These are phyloP conservation scores for Carex scoparia DNA, from an alignment of 176 grass and related monocot species.

Conservation along the genomic window DNA sequence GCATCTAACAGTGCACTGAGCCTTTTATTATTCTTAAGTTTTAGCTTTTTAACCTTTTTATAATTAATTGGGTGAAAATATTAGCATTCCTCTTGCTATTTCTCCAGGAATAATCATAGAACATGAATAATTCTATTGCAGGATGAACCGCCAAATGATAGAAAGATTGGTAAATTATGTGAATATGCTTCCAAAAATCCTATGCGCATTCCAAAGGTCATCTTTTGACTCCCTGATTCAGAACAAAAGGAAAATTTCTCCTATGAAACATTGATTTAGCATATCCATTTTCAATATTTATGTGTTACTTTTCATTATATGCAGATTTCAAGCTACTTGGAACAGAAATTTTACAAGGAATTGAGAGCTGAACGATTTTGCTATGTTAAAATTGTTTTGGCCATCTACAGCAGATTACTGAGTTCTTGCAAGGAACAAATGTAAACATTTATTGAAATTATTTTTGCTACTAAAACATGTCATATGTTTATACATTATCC, in stretches of 20 bases:
- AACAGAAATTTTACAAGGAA: slow-evolving; percentile 88
- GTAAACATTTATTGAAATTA: slow-evolving; percentile 52
- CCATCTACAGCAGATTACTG: slow-evolving; percentile 91
- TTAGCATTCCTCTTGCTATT: not conserved
- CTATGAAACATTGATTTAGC: not conserved
- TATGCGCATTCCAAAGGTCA: slow-evolving; percentile 85
- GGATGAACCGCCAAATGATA: slow-evolving; percentile 88
- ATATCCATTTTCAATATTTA: not conserved
- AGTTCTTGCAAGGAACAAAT: slow-evolving; percentile 91
- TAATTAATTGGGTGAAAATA: not conserved
- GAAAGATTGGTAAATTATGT: slow-evolving; percentile 88
- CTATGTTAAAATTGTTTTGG: slow-evolving; percentile 83
- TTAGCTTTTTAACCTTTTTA: not conserved
- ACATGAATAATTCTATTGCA: slow-evolving; percentile 32
- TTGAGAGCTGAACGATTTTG: slow-evolving; percentile 75
- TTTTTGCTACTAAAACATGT: not conserved
- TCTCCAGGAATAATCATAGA: not conserved
- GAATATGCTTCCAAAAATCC: slow-evolving; percentile 94
- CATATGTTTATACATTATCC: not conserved
- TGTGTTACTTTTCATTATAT: slow-evolving; percentile 12
- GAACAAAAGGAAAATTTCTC: not conserved
- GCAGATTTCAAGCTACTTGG: slow-evolving; percentile 89
- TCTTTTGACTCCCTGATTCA: slow-evolving; percentile 3
- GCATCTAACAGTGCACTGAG: not conserved
- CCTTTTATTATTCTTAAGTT: not conserved